phyloP scores from a whole-genome alignment of 2,329 filamentous ascomycete species.

The Sclerotinia trifoliorum region DNA sequence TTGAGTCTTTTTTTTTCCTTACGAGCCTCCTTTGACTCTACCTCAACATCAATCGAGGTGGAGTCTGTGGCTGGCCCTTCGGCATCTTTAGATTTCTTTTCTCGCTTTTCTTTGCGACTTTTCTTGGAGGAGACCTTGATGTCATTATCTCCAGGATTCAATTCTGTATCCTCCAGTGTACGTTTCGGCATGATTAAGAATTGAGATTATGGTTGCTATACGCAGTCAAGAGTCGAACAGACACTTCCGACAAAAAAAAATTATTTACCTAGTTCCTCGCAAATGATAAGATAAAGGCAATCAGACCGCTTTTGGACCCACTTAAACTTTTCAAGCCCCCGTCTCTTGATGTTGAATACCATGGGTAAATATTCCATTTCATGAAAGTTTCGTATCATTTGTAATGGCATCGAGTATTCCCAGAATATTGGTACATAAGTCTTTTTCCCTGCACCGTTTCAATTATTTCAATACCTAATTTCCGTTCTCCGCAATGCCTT shows the following conservation, averaged over 20 bases:
- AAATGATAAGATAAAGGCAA: conserved; percentile 17
- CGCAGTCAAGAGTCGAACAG: conserved; percentile 5
- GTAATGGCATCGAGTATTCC: no score
- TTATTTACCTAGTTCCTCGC: neutral
- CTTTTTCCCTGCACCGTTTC: no score
- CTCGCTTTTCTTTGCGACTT: conserved; percentile 34
- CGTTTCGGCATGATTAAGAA: conserved; percentile 38
- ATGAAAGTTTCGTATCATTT: no score
- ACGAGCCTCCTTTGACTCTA: conserved; percentile 41
- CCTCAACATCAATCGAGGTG: conserved; percentile 26
- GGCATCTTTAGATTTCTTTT: conserved; percentile 29
- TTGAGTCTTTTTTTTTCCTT: conserved; percentile 45
- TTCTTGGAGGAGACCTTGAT: conserved; percentile 34
- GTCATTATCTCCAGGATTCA: conserved; percentile 26
- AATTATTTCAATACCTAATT: no score
- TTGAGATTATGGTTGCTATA: conserved; percentile 13
- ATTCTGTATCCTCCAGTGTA: conserved; percentile 36
- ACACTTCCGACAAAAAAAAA: conserved; percentile 19
- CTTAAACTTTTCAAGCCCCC: neutral
- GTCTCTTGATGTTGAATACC: no score
- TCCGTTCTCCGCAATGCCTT: no score
- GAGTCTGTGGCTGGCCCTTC: conserved; percentile 26
- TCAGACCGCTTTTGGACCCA: neutral
- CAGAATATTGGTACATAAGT: no score
- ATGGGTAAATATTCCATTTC: no score